Conservation (phyloP, 73 alveolate genomes). For the Diophrys appendiculata region DNA sequence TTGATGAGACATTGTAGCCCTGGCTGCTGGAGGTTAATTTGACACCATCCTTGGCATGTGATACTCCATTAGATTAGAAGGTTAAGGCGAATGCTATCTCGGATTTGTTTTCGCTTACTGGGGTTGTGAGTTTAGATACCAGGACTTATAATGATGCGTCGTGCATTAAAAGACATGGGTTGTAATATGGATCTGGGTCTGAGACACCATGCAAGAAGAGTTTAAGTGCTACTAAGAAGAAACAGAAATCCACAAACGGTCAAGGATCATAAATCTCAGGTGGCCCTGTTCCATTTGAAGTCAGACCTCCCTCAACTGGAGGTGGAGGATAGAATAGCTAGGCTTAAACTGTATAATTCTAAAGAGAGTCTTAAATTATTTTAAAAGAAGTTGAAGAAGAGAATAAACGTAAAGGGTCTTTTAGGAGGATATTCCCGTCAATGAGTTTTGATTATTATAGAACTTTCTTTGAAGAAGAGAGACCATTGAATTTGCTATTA, state of each 20-base stretch:
- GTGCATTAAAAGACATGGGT: not conserved
- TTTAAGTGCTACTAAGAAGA: too few relatives aligned
- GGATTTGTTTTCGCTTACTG: slow-evolving; percentile 82
- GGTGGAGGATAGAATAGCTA: not conserved
- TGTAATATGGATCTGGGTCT: not conserved
- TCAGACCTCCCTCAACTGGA: not conserved
- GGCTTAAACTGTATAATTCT: too few relatives aligned
- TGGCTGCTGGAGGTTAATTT: slow-evolving; percentile 93
- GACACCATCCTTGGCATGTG: slow-evolving; percentile 84
- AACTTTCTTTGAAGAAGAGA: slow-evolving; percentile 71
- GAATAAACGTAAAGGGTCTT: slow-evolving; percentile 63
- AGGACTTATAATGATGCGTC: slow-evolving; percentile 11
- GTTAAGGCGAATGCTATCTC: slow-evolving; percentile 89
- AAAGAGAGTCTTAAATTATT: slow-evolving; percentile 32
- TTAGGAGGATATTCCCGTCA: slow-evolving; percentile 78
- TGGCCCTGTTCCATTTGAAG: too few relatives aligned
- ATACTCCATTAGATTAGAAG: slow-evolving; percentile 85
- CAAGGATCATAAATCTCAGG: too few relatives aligned
- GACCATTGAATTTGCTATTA: slow-evolving; percentile 64
- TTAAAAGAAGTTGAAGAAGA: slow-evolving; percentile 69
- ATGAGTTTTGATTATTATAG: slow-evolving; percentile 28
- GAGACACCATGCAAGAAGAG: too few relatives aligned
- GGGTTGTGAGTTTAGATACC: slow-evolving; percentile 75
- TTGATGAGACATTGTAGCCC: slow-evolving; percentile 85
- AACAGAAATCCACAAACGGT: too few relatives aligned